These are phyloP conservation scores for Peniophora sp. DNA, from an alignment of 1,284 basidiomycete genomes.

Conservation along the genomic window DNA sequence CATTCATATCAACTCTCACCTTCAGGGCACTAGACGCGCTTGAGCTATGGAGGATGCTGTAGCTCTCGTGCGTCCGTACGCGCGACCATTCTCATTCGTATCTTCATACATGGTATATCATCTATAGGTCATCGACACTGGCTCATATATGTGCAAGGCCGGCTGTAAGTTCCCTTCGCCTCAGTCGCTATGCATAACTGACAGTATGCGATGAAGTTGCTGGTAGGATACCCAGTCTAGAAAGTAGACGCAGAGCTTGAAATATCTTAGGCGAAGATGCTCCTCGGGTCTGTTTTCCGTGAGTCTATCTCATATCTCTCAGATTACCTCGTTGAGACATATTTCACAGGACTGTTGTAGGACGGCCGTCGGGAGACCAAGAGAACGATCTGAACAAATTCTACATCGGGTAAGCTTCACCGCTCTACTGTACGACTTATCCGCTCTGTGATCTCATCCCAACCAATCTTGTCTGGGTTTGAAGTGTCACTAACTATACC, in stretches of 20 bases:
- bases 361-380: slow-evolving; percentile 84
- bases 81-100: not conserved
- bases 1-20: not conserved
- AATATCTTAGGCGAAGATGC: slow-evolving; percentile 50
- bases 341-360: slow-evolving; percentile 64
- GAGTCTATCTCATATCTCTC: slow-evolving; percentile 11
- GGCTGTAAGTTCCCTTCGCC: slow-evolving; percentile 54
- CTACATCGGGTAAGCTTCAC: slow-evolving; percentile 57
- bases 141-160: slow-evolving; percentile 91
- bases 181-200: slow-evolving; percentile 10
- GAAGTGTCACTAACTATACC: not conserved
- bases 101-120: not conserved
- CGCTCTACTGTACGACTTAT: not conserved
- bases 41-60: slow-evolving; percentile 39
- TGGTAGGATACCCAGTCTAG: slow-evolving; percentile 25
- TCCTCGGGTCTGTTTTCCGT: slow-evolving; percentile 52
- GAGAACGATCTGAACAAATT: slow-evolving; percentile 78
- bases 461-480: not conserved
- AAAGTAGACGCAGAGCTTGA: not conserved
- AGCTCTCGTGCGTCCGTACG: slow-evolving; percentile 30
- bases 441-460: not conserved
- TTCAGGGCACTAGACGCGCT: not conserved
- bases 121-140: slow-evolving; percentile 70
- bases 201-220: slow-evolving; percentile 32
- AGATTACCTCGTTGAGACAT: not conserved